Evolutionary conservation across 768 basidiomycete species (phyloP), one percentile per base, ranked within the genome.

Genomic region (Trametes maxima): DNA sequence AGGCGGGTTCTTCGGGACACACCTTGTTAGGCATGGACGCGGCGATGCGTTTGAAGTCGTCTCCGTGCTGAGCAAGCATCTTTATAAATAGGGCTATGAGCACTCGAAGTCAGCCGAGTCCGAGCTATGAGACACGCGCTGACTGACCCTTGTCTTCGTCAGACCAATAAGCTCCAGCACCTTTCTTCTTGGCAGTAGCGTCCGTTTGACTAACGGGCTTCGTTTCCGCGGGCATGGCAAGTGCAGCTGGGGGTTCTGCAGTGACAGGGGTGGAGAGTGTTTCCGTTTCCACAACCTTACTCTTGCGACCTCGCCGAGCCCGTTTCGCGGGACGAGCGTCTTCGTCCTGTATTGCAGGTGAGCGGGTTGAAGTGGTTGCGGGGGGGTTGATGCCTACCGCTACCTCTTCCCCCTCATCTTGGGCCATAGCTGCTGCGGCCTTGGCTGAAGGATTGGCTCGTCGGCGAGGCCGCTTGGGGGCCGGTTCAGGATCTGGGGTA

Each of bases 401-500:
- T 19, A 65, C 68, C 24, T 75, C 74, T 36, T 69, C 74, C 2
- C 56, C 63, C n/a, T 73, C 74, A 63, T 69, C 74, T 50, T 74
- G 76, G 46, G 69, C 73, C 42, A 60, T 53, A 10, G 64, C 53
- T 69, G 68, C 68, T 67, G 67, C 63, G 66, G 72, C 59, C 72
- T 69, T 67, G 54, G 69, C 67, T 69, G 67, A 39, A 67, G 68
- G 54, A 69, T 65, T 75, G 40, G 73, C 71, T 57, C 79, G 74
- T 16, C 79, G 74, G 22, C 72, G 72, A 62, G 82, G 76, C 59
- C 77, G 74, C 55, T 74, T 72, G 5, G 69, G 57, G 57, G 89
- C 87, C 37, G 85, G 86, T 65, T 90, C 89, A 3, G 88, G 88
- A 35, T 88, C 89, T 1, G 88, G 87, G 0, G 87, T 88, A 44